Evolutionary conservation across 257 asterid species (phyloP).

Genomic region (Paulownia fortunei): DNA sequence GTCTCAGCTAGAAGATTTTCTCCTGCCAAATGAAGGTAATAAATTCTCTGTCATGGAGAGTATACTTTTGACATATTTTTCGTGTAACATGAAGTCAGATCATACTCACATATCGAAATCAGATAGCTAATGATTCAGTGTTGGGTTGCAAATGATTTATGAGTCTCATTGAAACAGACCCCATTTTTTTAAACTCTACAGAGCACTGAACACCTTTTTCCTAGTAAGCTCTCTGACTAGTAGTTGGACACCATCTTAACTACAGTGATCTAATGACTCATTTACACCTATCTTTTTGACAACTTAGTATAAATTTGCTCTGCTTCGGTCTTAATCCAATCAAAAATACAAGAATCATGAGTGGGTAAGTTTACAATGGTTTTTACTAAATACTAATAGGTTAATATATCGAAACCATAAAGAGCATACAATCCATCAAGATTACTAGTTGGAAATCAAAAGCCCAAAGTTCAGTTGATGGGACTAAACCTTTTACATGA

Average conservation of each 20-base stretch:
- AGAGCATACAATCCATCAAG: neutral
- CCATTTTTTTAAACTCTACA: conserved; percentile 61
- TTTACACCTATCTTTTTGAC: too few relatives aligned
- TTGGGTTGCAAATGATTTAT: conserved; percentile 46
- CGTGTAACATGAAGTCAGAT: conserved; percentile 35
- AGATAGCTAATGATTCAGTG: conserved; percentile 50
- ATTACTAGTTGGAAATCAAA: too few relatives aligned
- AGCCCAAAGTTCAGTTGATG: too few relatives aligned
- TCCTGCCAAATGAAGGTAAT: conserved; percentile 33
- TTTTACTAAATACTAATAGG: too few relatives aligned
- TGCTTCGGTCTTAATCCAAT: too few relatives aligned
- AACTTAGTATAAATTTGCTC: too few relatives aligned
- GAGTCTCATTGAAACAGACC: conserved; percentile 64
- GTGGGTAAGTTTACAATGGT: too few relatives aligned
- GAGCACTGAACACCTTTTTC: conserved; percentile 58
- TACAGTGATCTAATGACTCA: too few relatives aligned
- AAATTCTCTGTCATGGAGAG: conserved; percentile 56
- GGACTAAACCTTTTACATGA: too few relatives aligned
- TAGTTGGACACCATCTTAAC: too few relatives aligned
- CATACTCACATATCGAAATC: conserved; percentile 48
- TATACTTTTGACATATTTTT: conserved; percentile 52
- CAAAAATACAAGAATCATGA: too few relatives aligned
- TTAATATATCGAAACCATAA: too few relatives aligned
- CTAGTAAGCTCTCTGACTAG: conserved; percentile 43
- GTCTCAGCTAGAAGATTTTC: conserved; percentile 58